Evolutionary conservation across 176 grass and related monocot species (phyloP).

Genomic region (Avena eriantha): DNA sequence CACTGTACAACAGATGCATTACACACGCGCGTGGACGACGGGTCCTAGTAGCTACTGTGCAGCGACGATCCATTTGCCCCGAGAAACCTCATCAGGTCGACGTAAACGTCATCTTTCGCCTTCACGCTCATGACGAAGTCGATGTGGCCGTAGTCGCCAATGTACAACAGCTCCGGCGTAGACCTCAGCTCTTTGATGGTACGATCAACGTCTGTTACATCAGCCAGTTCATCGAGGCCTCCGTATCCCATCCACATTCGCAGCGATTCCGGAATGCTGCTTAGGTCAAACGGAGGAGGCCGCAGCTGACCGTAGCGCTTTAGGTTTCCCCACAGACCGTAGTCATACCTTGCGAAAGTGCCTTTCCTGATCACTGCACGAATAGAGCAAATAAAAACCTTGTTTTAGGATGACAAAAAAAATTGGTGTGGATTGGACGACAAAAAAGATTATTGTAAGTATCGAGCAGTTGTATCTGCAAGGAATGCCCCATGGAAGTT

Average conservation of each 20-base stretch:
- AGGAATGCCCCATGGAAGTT: not conserved
- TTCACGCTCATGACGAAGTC: conserved; percentile 74
- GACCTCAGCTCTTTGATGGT: conserved; percentile 67
- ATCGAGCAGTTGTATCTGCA: not conserved
- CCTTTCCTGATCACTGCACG: conserved; percentile 91
- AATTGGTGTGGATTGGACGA: not conserved
- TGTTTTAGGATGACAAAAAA: not conserved
- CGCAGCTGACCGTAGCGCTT: conserved; percentile 49
- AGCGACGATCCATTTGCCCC: conserved; percentile 44
- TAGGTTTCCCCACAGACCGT: conserved; percentile 68
- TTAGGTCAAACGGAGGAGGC: conserved; percentile 66
- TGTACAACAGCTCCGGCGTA: conserved; percentile 70
- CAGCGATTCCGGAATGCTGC: conserved; percentile 65
- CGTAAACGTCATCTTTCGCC: conserved; percentile 83
- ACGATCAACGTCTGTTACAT: conserved; percentile 63
- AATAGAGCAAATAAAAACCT: not conserved
- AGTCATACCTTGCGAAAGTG: conserved; percentile 87
- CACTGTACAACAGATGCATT: conserved; percentile 15
- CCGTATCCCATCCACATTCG: conserved; percentile 94
- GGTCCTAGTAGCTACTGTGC: conserved; percentile 66
- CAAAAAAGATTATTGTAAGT: not conserved
- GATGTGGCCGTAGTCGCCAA: conserved; percentile 77
- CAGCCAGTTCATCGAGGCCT: conserved; percentile 81
- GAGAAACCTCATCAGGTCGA: conserved; percentile 71
- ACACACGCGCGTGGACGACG: conserved; percentile 13